Percentiles rank a stretch among this genome's conserved stretches.
These are phyloP conservation scores for Sugiyamaella novakii DNA, from an alignment of 1,139 yeast species.

Conservation along the genomic window DNA sequence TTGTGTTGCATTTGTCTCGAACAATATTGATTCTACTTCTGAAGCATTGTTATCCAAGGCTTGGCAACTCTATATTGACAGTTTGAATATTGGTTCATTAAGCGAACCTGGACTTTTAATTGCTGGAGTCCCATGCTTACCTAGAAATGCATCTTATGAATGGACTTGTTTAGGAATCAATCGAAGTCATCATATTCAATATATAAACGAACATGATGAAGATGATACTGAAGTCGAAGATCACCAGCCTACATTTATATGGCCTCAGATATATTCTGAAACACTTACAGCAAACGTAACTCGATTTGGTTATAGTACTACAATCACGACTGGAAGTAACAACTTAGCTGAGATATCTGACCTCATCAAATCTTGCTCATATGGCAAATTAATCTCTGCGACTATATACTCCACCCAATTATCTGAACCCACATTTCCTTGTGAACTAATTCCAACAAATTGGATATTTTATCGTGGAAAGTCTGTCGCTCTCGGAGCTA, in stretches of 20 bases:
- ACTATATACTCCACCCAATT: constrained; percentile 12
- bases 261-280: constrained; percentile 15
- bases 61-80: constrained; percentile 5
- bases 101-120: constrained; percentile 39
- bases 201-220: constrained; percentile 32
- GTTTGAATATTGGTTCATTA: background rate
- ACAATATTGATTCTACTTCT: background rate
- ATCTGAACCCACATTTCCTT: background rate
- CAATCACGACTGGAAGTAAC: constrained; percentile 4
- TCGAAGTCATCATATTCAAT: constrained; percentile 26
- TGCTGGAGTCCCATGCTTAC: constrained; percentile 63
- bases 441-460: constrained; percentile 7
- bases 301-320: constrained; percentile 11
- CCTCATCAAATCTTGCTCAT: background rate
- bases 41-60: constrained; percentile 2
- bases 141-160: constrained; percentile 71
- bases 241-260: constrained; percentile 2
- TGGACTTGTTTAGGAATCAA: constrained; percentile 55
- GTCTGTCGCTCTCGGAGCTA: constrained; percentile 3
- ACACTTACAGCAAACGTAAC: constrained; percentile 1
- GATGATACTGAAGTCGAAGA: constrained; percentile 21
- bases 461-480: constrained; percentile 14
- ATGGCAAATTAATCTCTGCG: constrained; percentile 11
- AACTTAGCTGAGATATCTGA: background rate
- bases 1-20: constrained; percentile 21